Percentiles rank a stretch among this genome's conserved stretches.
Conservation (phyloP, 257 asterid genomes). For the Plantago ovata region DNA sequence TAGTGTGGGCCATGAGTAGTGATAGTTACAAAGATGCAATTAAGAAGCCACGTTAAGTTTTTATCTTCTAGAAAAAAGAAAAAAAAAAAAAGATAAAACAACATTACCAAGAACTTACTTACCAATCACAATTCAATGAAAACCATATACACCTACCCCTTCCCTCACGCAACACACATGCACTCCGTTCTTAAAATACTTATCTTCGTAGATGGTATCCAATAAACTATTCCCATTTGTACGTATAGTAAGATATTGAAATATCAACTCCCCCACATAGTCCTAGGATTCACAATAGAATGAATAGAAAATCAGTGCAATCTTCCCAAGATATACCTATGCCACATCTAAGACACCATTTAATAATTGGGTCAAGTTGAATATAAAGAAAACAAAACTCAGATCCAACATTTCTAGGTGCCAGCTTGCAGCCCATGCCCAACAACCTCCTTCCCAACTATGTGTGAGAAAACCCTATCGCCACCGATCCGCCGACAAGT, state of each 20-base stretch:
- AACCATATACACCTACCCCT: not conserved
- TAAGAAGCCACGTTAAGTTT: too few species aligned
- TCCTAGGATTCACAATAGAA: slow-evolving; percentile 11
- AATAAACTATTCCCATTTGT: not conserved
- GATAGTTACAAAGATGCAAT: too few species aligned
- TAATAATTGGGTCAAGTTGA: not conserved
- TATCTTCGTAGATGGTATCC: not conserved
- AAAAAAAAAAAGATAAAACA: too few species aligned
- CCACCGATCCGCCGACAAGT: not conserved
- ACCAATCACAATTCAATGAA: not conserved
- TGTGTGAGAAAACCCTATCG: slow-evolving; percentile 18
- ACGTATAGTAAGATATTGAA: slow-evolving; percentile 15
- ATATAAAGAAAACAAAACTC: slow-evolving; percentile 1
- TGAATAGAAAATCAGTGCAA: slow-evolving; percentile 17
- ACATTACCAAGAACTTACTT: too few species aligned
- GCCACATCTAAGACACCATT: slow-evolving; percentile 8
- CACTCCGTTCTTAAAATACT: too few species aligned
- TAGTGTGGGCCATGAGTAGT: too few species aligned
- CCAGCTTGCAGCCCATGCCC: too few species aligned
- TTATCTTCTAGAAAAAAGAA: too few species aligned
- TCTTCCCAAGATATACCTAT: slow-evolving; percentile 28
- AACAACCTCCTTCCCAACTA: not conserved
- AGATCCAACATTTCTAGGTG: slow-evolving; percentile 32
- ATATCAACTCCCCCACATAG: slow-evolving; percentile 26
- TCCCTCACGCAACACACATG: slow-evolving; percentile 2